A percentile compares a stretch with the other conserved stretches of the same genome.
These are phyloP conservation scores for Cercospora berteroae DNA, from an alignment of 2,329 filamentous ascomycete species.

Conservation along the genomic window DNA sequence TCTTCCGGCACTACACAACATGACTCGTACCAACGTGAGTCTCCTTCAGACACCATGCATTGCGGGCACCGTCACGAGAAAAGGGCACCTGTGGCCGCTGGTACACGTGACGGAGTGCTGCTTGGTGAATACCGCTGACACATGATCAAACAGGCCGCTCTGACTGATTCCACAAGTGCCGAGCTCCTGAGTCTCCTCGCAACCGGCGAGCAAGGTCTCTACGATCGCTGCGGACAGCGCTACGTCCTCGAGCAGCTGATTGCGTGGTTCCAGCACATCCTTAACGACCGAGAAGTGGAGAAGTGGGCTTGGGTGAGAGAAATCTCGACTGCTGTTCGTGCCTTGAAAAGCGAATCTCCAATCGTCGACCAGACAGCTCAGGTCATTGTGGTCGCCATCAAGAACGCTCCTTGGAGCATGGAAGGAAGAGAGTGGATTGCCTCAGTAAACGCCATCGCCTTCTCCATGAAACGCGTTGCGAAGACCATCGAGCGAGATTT, in stretches of 20 bases:
- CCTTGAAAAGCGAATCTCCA: neutral
- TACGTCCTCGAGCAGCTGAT: conserved; percentile 9
- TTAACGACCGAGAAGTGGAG: neutral
- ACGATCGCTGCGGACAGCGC: conserved; percentile 3
- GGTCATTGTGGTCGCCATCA: neutral
- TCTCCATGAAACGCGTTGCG: neutral
- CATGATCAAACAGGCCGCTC: neutral
- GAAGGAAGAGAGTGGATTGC: neutral
- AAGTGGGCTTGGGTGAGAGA: conserved; percentile 6
- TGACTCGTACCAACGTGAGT: neutral
- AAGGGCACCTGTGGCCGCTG: neutral
- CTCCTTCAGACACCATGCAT: neutral
- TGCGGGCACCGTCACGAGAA: neutral
- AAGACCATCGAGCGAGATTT: neutral
- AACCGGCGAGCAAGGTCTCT: neutral
- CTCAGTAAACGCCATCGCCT: conserved; percentile 4
- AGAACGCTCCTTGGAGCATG: conserved; percentile 11
- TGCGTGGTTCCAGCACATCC: neutral
- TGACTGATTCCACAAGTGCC: neutral
- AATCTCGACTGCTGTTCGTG: neutral
- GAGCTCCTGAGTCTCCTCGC: neutral
- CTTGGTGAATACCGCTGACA: neutral
- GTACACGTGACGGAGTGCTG: neutral
- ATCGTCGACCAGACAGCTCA: conserved; percentile 1
- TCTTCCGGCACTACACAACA: neutral